A percentile compares a stretch with the other conserved stretches of the same genome.
phyloP scores from a whole-genome alignment of 805 yeast species.

The Candida stauntonica region DNA sequence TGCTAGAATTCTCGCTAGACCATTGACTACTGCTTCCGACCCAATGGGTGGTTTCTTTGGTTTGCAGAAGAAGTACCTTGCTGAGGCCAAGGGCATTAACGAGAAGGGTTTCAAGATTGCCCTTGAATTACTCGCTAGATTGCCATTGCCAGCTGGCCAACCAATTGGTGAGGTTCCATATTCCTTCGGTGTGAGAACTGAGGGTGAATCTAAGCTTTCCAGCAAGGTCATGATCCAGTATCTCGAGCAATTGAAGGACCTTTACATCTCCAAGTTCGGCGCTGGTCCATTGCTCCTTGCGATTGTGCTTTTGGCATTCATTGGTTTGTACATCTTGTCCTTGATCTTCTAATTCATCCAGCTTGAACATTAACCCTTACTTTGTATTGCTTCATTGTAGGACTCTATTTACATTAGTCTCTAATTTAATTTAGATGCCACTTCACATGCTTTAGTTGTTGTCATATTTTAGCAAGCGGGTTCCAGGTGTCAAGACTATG shows the following conservation, averaged over 20 bases:
- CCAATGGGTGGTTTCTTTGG: slow-evolving; percentile 54
- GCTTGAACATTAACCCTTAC: neutral
- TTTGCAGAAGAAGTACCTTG: slow-evolving; percentile 40
- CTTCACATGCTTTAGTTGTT: no score
- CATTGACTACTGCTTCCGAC: slow-evolving; percentile 47
- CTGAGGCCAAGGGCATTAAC: slow-evolving; percentile 32
- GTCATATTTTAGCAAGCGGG: no score
- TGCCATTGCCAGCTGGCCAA: slow-evolving; percentile 36
- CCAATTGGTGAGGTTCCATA: slow-evolving; percentile 45
- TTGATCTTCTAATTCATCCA: slow-evolving; percentile 15
- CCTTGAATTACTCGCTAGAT: slow-evolving; percentile 42
- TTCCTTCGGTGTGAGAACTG: slow-evolving; percentile 50
- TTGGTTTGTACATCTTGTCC: slow-evolving; percentile 28
- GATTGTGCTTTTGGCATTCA: slow-evolving; percentile 28
- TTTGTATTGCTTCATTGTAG: no score
- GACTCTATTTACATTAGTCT: no score
- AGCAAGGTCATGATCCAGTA: slow-evolving; percentile 47
- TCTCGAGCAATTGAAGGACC: slow-evolving; percentile 41
- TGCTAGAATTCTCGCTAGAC: slow-evolving; percentile 45
- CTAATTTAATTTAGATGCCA: no score
- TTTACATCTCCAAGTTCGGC: slow-evolving; percentile 44
- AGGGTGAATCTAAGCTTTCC: slow-evolving; percentile 47
- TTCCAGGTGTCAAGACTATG: no score
- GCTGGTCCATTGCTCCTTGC: slow-evolving; percentile 32
- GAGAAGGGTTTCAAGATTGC: slow-evolving; percentile 49